Percentiles rank a stretch among this genome's conserved stretches.
Conservation (phyloP, 257 asterid species). For the Solanum ossicruentum region DNA sequence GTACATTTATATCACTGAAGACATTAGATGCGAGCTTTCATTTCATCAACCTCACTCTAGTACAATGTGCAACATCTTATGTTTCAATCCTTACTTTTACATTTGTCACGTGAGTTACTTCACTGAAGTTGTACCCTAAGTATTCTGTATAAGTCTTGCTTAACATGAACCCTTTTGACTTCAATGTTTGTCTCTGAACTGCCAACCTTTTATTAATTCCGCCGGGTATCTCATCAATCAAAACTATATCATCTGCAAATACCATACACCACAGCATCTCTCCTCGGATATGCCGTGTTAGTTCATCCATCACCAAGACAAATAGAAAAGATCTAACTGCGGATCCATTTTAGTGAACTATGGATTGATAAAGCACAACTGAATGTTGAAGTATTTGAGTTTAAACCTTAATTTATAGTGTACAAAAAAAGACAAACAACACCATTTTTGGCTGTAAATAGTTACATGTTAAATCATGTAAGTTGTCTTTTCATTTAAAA, state of each 20-base stretch:
- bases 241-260: not conserved
- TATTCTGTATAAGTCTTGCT: not conserved
- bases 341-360: not conserved
- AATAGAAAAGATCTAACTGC: not conserved
- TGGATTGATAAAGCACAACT: not conserved
- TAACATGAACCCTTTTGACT: not conserved
- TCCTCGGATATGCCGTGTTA: not conserved
- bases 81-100: not conserved
- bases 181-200: not conserved
- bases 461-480: not conserved
- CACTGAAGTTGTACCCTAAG: not conserved
- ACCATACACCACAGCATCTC: not conserved
- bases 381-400: not conserved
- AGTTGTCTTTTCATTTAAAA: not conserved
- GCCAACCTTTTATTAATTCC: not conserved
- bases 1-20: not conserved
- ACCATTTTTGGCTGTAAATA: not conserved
- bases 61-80: not conserved
- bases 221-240: not conserved
- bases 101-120: not conserved
- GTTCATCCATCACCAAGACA: not conserved
- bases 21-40: not conserved
- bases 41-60: not conserved
- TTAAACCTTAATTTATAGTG: not conserved
- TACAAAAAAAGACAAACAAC: not conserved